Evolutionary conservation across 192 early-diverging fungal species (phyloP).

Genomic region (Allomyces macrogynus): DNA sequence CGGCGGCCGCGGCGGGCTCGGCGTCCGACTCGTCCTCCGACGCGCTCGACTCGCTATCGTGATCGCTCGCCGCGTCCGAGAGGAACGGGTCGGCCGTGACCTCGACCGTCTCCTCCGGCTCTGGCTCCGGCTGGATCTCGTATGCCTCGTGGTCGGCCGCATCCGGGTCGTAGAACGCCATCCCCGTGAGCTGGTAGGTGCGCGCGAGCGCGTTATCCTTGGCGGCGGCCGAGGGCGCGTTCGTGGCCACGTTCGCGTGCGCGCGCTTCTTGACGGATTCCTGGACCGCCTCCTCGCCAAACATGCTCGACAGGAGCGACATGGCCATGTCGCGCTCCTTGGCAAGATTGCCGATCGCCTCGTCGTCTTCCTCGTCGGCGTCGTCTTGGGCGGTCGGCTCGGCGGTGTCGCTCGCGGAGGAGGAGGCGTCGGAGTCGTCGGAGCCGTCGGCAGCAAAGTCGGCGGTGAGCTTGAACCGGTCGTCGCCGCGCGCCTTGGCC

Average conservation of each 20-base stretch:
- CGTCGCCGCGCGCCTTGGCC: neutral
- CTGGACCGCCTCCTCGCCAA: neutral
- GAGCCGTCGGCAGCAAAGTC: neutral
- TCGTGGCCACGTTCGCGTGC: neutral
- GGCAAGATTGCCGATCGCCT: neutral
- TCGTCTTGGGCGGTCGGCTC: neutral
- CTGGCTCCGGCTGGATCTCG: neutral
- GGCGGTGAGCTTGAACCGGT: neutral
- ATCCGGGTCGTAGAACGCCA: neutral
- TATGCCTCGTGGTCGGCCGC: neutral
- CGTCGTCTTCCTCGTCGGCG: neutral
- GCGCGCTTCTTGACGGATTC: neutral
- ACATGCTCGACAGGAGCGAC: neutral
- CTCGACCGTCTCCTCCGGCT: too few species aligned
- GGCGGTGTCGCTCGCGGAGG: neutral
- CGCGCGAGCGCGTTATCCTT: neutral
- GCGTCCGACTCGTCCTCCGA: neutral
- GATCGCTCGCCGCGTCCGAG: too few species aligned
- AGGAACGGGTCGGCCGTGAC: too few species aligned
- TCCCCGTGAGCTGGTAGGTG: neutral
- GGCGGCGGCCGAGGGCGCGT: neutral
- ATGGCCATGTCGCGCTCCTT: neutral
- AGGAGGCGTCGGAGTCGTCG: neutral
- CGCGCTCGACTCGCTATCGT: neutral
- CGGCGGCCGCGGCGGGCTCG: too few species aligned